A percentile compares a stretch with the other conserved stretches of the same genome.
These are phyloP conservation scores for Termitomyces sp. DNA, from an alignment of 768 basidiomycete genomes.

Conservation along the genomic window DNA sequence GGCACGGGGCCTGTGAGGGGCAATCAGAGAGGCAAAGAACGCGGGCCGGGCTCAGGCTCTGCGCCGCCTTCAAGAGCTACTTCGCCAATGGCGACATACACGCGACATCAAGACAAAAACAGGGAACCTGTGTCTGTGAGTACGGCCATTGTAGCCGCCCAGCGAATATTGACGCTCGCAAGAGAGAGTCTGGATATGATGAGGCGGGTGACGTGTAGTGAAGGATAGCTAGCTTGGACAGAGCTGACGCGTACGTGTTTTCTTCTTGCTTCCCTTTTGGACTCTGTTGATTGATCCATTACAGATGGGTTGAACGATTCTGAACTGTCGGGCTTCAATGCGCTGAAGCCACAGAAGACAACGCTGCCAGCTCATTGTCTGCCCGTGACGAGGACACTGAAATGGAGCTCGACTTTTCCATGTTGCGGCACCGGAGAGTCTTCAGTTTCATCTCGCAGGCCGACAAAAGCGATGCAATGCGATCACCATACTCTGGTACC, in stretches of 20 bases:
- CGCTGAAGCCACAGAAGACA: conserved; percentile 4
- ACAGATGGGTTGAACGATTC: no score
- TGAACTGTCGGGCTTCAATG: no score
- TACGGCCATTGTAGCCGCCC: conserved; percentile 70
- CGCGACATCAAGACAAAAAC: conserved; percentile 14
- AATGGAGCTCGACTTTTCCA: conserved; percentile 6
- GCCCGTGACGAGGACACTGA: not conserved
- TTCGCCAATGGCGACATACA: conserved; percentile 16
- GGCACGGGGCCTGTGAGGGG: conserved; percentile 24
- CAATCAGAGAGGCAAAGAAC: conserved; percentile 30
- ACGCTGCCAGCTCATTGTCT: not conserved
- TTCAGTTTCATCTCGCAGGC: no score
- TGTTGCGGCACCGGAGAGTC: conserved; percentile 8
- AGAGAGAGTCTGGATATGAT: conserved; percentile 97
- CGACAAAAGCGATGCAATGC: conserved; percentile 19
- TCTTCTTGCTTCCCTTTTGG: no score
- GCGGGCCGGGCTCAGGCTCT: conserved; percentile 26
- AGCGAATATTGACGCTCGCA: conserved; percentile 76
- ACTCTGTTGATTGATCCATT: no score
- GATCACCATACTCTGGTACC: conserved; percentile 20
- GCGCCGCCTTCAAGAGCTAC: no score
- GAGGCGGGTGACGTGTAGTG: conserved; percentile 80
- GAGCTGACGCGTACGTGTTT: no score
- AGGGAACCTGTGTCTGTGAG: conserved; percentile 31
- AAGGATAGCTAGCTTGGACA: conserved; percentile 82